A percentile compares a stretch with the other conserved stretches of the same genome.
phyloP scores from a whole-genome alignment of 1,284 basidiomycete genomes.

The Meripilus lineatus region DNA sequence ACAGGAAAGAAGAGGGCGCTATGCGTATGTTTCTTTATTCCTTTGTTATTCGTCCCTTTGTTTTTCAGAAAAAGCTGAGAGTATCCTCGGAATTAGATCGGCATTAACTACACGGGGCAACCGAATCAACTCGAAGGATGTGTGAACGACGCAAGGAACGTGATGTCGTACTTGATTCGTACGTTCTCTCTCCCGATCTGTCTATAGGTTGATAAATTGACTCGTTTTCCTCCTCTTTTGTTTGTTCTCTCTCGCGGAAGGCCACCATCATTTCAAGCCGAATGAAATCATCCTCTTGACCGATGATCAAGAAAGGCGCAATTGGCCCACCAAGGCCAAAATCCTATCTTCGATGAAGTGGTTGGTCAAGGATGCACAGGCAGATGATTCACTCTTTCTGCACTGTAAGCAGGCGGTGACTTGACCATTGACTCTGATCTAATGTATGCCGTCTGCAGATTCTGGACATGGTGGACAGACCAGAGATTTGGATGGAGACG shows the following conservation, averaged over 20 bases:
- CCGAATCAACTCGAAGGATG: conserved; percentile 66
- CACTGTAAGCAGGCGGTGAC: conserved; percentile 55
- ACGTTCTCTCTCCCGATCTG: conserved; percentile 21
- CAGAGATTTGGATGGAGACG: conserved; percentile 64
- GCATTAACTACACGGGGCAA: conserved; percentile 76
- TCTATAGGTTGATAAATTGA: neutral
- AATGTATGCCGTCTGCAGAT: conserved; percentile 32
- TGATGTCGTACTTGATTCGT: conserved; percentile 70
- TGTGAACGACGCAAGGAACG: conserved; percentile 77
- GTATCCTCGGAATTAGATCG: conserved; percentile 42
- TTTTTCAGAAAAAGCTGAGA: conserved; percentile 5
- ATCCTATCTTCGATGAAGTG: conserved; percentile 84
- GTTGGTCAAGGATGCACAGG: conserved; percentile 73
- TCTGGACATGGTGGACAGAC: conserved; percentile 86
- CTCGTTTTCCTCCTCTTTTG: too few relatives aligned
- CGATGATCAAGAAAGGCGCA: conserved; percentile 61
- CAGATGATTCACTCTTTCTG: conserved; percentile 84
- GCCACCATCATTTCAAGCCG: conserved; percentile 56
- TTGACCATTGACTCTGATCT: neutral
- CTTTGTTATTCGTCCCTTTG: neutral
- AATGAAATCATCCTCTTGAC: conserved; percentile 78
- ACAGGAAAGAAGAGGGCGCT: conserved; percentile 69
- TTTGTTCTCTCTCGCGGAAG: conserved; percentile 31
- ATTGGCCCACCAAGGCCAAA: conserved; percentile 72
- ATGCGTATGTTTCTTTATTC: conserved; percentile 43